Percentiles rank a stretch among this genome's conserved stretches.
Evolutionary conservation across 2,329 filamentous ascomycete species (phyloP).

Genomic region (Esteya vermicola): DNA sequence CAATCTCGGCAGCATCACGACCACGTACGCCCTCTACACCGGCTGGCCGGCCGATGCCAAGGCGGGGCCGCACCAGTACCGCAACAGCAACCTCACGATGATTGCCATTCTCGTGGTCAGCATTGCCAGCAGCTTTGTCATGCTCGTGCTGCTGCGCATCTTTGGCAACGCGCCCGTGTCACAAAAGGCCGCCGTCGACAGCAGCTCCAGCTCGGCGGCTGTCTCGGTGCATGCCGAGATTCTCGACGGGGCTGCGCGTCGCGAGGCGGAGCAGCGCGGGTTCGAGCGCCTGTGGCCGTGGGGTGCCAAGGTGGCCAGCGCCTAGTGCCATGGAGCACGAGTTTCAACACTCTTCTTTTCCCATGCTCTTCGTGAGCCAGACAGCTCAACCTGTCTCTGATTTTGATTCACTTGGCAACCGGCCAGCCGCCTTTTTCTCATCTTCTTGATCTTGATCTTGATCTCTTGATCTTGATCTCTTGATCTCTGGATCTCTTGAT

Average conservation of each 20-base stretch:
- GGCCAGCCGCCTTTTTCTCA: neutral
- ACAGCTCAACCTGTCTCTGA: neutral
- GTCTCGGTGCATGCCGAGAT: conserved; percentile 28
- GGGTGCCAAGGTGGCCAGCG: conserved; percentile 14
- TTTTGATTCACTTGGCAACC: neutral
- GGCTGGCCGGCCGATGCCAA: conserved; percentile 68
- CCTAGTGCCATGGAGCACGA: too few relatives aligned
- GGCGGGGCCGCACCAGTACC: conserved; percentile 56
- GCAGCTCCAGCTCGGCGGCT: conserved; percentile 37
- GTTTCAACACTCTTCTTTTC: neutral
- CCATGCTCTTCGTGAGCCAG: too few relatives aligned
- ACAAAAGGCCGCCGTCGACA: conserved; percentile 26
- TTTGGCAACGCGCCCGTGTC: conserved; percentile 38
- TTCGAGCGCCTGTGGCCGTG: conserved; percentile 26
- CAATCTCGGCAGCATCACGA: conserved; percentile 74
- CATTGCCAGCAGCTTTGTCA: conserved; percentile 55
- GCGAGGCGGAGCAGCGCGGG: conserved; percentile 44
- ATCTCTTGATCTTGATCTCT: too few relatives aligned
- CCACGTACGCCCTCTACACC: conserved; percentile 78
- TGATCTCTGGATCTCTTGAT: too few relatives aligned
- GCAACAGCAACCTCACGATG: conserved; percentile 78
- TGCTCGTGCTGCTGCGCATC: conserved; percentile 50
- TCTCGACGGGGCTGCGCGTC: conserved; percentile 45
- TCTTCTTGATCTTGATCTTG: neutral
- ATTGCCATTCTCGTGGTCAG: conserved; percentile 70